Evolutionary conservation across 352 stramenopile species (phyloP), one percentile per base, ranked within the genome.

Genomic region (Pythium periplocum): DNA sequence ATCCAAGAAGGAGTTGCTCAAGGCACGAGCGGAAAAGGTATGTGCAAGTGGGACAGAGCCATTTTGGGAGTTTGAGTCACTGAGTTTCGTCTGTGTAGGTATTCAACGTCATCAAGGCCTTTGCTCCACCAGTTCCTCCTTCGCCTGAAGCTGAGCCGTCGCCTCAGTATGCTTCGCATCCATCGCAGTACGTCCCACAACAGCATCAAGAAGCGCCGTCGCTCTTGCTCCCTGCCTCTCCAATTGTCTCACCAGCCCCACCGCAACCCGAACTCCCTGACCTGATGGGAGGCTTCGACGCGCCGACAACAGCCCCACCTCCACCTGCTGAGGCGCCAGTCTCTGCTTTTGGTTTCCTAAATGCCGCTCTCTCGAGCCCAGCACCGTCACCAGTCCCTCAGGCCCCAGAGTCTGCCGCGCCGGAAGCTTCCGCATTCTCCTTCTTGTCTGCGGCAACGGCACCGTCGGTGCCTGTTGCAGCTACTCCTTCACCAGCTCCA

Each of bases 21-120:
- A 75, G 33, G 82, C 74, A 34, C 79, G 83, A 0, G 83, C 83
- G 4, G 79, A 94, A 48, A 94, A 93, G 69, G 73, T 93, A 2
- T 2, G 38, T 6, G 8, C 11, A 26, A 8, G 3, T 31, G 12
- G 33, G 1, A 12, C 5, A 26, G 4, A 8, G 2, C 26, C 2
- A 40, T 3, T 7, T 1, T 48, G 30, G 26, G 31, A 26, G 4
- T 51, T 2, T 17, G 39, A 35, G 37, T 33, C 30, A 35, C 37
- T 2, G 12, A 26, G 7, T 5, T 45, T 4, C 43, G 35, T 44
- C 5, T 1, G 33, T 34, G 3, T 26, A 74, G 66, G 52, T 76
- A 10, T 65, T 66, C 37, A 67, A 59, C 17, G 53, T 71, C 2
- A 48, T 83, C 36, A 66, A 66, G 32, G 63, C 48, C 38, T 61